Conservation (phyloP, 768 basidiomycete species). For the Lactifluus pinguis region DNA sequence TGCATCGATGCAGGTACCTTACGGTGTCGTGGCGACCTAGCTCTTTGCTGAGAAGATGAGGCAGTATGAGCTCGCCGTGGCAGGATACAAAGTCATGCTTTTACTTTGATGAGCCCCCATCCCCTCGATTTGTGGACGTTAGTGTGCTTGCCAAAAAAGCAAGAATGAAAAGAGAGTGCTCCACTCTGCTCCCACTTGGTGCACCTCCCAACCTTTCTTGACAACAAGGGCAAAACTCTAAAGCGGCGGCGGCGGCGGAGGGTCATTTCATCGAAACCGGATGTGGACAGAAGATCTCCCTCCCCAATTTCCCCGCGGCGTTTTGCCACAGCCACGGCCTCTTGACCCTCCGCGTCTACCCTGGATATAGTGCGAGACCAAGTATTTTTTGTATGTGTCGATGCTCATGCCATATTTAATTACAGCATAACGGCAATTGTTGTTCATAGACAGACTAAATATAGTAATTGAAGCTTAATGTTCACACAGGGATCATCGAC, state of each 20-base stretch:
- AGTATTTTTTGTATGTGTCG: not conserved
- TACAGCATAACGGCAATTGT: not conserved
- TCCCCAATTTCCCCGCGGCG: slow-evolving; percentile 1
- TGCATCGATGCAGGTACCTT: not conserved
- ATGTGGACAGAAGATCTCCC: not conserved
- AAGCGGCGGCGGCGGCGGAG: not conserved
- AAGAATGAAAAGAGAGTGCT: not conserved
- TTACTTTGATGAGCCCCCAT: not conserved
- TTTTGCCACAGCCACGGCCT: slow-evolving; percentile 5
- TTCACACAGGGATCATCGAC: not conserved
- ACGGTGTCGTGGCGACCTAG: not conserved
- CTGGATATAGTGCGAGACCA: not conserved
- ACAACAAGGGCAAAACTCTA: not conserved
- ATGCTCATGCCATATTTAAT: not conserved
- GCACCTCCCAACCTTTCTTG: not conserved
- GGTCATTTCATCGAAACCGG: not conserved
- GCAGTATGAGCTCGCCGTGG: not conserved
- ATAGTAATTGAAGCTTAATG: not conserved
- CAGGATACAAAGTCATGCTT: not conserved
- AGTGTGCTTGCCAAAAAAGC: not conserved
- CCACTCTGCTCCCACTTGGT: not conserved
- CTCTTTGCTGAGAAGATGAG: not conserved
- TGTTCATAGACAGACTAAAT: not conserved
- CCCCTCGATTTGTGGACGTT: not conserved
- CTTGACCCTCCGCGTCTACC: not conserved